phyloP scores from a whole-genome alignment of 2,329 filamentous ascomycete species.

The Arthroderma uncinatum region DNA sequence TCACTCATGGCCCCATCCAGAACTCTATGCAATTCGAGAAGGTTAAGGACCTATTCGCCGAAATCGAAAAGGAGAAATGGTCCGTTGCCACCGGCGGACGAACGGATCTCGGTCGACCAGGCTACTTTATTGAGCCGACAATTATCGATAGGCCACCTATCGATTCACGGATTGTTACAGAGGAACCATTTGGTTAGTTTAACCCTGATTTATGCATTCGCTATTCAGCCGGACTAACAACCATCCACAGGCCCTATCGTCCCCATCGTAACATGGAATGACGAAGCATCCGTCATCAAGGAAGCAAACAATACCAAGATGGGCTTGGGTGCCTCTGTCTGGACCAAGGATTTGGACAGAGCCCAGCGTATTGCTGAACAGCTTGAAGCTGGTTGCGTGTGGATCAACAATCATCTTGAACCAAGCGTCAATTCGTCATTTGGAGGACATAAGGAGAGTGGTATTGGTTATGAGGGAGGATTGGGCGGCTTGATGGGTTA shows the following conservation, averaged over 20 bases:
- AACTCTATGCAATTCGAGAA: constrained; percentile 56
- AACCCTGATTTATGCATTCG: not conserved
- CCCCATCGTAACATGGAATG: constrained; percentile 50
- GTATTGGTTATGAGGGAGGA: constrained; percentile 41
- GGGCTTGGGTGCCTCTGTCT: constrained; percentile 49
- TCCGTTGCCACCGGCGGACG: constrained; percentile 43
- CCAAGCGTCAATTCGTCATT: constrained; percentile 30
- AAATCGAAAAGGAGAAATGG: constrained; percentile 45
- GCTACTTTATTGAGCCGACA: constrained; percentile 49
- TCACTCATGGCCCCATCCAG: constrained; percentile 49
- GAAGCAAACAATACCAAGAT: constrained; percentile 45
- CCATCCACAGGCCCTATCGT: constrained; percentile 47
- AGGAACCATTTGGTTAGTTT: constrained; percentile 49
- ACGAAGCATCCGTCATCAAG: constrained; percentile 49
- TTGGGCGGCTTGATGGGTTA: constrained; percentile 30
- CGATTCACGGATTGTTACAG: constrained; percentile 44
- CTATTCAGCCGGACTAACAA: not conserved
- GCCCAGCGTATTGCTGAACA: constrained; percentile 44
- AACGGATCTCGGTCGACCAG: constrained; percentile 27
- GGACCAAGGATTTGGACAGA: constrained; percentile 42
- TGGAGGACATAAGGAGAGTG: constrained; percentile 44
- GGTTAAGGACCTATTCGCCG: constrained; percentile 46
- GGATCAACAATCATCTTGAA: constrained; percentile 43
- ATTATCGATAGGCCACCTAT: constrained; percentile 49
- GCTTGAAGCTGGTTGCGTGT: constrained; percentile 49